Evolutionary conservation across 352 stramenopile species (phyloP), one percentile per base, ranked within the genome.

Genomic region (Phytophthora kernoviae): DNA sequence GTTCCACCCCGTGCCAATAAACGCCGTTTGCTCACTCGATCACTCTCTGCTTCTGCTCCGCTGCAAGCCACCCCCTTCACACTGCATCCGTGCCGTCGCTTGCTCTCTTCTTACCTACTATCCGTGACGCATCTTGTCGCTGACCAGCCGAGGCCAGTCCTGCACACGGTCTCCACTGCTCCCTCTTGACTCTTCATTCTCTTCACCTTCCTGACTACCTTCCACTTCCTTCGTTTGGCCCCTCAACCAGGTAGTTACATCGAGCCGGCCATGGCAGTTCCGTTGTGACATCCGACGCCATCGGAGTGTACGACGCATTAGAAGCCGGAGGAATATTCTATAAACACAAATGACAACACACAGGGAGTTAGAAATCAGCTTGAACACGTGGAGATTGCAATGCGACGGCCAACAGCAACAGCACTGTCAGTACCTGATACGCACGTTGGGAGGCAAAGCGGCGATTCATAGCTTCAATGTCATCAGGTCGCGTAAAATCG

Each of bases 381-480:
- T 43, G 11, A 52, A 32, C 41, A 15, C 33, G n/a, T 37, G 12
- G 4, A n/a, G 34, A 18, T 43, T 2, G 20, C 20, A 20, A 37
- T 43, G 26, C 21, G 60, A 52, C 21, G 22, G 21, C 27, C 44
- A 65, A 69, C 53, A 71, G 40, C 17, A 62, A 59, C 22, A 59
- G 17, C 34, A 54, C n/a, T 57, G 54, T 43, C n/a, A 56, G 54
- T 81, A 91, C 84, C 78, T 94, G 82, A 56, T 91, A 92, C 30
- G 79, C 81, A 62, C 81, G 82, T 71, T 91, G 79, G 43, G 81
- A 83, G 12, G 81, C 81, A 46, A 88, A 94, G 65, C 80, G 79
- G 51, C 79, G 84, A 64, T 94, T 94, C 77, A 91, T 89, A 32
- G 60, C 68, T 58, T 90, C 81, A 32, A 86, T 65, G 49, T 94